Evolutionary conservation across 768 basidiomycete species (phyloP).

Genomic region (Lactarius sanguifluus): DNA sequence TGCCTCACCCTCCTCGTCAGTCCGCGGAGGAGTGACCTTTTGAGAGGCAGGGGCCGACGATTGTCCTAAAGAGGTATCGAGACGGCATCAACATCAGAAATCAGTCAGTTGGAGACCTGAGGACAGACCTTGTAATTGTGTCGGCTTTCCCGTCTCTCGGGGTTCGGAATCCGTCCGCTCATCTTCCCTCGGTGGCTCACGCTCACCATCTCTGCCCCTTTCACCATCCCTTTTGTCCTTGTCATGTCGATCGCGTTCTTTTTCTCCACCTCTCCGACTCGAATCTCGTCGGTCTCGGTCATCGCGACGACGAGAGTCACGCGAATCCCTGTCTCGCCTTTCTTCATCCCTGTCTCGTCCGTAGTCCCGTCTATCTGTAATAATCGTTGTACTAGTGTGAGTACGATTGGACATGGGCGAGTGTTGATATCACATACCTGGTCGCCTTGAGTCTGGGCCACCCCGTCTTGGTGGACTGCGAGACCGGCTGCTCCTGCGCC

Average conservation of each 20-base stretch:
- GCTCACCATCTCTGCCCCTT: constrained; percentile 38
- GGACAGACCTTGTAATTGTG: constrained; percentile 17
- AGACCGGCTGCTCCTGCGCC: constrained; percentile 31
- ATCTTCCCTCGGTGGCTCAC: constrained; percentile 44
- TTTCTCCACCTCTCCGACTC: constrained; percentile 25
- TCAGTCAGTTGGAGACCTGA: not conserved
- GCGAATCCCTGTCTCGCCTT: constrained; percentile 25
- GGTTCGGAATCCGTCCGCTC: constrained; percentile 32
- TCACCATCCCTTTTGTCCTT: constrained; percentile 42
- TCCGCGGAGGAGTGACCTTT: constrained; percentile 14
- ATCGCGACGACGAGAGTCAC: constrained; percentile 27
- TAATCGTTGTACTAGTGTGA: not conserved
- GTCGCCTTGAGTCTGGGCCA: constrained; percentile 25
- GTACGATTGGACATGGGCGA: not conserved
- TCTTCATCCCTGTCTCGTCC: constrained; percentile 27
- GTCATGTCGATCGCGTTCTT: constrained; percentile 30
- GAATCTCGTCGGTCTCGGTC: constrained; percentile 31
- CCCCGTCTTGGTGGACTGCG: constrained; percentile 30
- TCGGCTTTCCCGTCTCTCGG: constrained; percentile 24
- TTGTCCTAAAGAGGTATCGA: constrained; percentile 2
- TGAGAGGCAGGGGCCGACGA: constrained; percentile 5
- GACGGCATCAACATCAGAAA: not conserved
- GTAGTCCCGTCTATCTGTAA: constrained; percentile 26
- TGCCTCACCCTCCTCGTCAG: constrained; percentile 41
- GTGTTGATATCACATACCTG: constrained; percentile 19